These are phyloP conservation scores for Auriscalpium vulgare DNA, from an alignment of 768 basidiomycete genomes.

Conservation along the genomic window DNA sequence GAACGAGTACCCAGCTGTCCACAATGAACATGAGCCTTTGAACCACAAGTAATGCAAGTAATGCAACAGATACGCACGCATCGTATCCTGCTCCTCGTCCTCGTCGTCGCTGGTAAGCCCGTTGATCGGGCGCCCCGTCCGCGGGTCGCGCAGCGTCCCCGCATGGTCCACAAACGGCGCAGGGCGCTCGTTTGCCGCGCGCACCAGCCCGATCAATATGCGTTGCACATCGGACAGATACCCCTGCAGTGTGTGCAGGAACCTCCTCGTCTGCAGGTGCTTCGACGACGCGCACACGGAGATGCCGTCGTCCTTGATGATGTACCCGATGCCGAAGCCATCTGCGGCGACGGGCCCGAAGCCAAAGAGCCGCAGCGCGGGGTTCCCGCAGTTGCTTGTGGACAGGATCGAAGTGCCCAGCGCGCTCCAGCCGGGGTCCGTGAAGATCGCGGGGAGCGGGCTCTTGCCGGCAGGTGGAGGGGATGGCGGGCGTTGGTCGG, in stretches of 20 bases:
- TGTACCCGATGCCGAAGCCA: constrained; percentile 95
- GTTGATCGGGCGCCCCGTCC: constrained; percentile 66
- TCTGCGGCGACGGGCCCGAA: constrained; percentile 91
- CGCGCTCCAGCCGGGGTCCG: background rate
- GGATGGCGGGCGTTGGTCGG: constrained; percentile 10
- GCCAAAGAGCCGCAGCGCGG: constrained; percentile 28
- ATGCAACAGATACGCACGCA: constrained; percentile 41
- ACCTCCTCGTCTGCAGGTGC: constrained; percentile 87
- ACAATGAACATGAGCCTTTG: background rate
- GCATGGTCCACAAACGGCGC: constrained; percentile 77
- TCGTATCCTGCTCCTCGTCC: constrained; percentile 40
- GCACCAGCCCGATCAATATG: constrained; percentile 70
- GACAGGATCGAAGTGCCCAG: constrained; percentile 24
- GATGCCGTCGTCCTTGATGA: constrained; percentile 93
- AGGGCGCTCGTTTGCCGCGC: constrained; percentile 76
- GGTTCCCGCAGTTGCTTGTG: constrained; percentile 97
- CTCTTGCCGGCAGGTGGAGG: background rate
- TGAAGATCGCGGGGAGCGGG: no score
- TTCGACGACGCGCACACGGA: constrained; percentile 89
- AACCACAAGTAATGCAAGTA: no score
- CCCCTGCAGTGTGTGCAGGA: constrained; percentile 76
- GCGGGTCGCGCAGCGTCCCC: constrained; percentile 65
- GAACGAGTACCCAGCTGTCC: constrained; percentile 70
- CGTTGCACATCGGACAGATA: constrained; percentile 80
- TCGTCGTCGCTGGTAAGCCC: constrained; percentile 29